phyloP scores from a whole-genome alignment of 2,329 filamentous ascomycete species.

The Myriangium duriaei region DNA sequence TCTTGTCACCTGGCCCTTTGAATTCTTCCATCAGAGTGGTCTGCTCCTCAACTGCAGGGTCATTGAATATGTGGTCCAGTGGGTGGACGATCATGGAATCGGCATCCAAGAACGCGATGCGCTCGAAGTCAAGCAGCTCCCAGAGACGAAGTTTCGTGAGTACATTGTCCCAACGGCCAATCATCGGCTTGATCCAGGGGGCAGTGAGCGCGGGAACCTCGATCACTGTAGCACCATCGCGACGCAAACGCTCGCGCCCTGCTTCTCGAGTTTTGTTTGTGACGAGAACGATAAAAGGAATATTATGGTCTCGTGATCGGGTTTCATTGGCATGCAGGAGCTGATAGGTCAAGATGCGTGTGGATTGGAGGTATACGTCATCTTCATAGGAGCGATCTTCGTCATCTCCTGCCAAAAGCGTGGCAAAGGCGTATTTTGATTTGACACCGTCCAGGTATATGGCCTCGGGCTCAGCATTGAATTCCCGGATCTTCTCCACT shows the following conservation, averaged over 20 bases:
- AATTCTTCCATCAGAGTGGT: constrained; percentile 13
- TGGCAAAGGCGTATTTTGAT: constrained; percentile 19
- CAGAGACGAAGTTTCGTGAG: constrained; percentile 29
- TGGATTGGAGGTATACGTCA: constrained; percentile 21
- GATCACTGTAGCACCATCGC: constrained; percentile 19
- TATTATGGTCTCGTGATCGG: constrained; percentile 13
- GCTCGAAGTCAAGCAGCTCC: constrained; percentile 26
- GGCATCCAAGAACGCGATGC: constrained; percentile 25
- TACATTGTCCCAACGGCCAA: constrained; percentile 23
- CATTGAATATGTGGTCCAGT: constrained; percentile 24
- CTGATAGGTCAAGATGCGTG: constrained; percentile 21
- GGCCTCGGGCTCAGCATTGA: constrained; percentile 1
- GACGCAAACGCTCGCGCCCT: constrained; percentile 18
- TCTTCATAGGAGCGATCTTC: constrained; percentile 15
- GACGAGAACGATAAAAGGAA: constrained; percentile 22
- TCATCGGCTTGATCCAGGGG: constrained; percentile 20
- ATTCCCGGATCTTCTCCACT: too few relatives aligned
- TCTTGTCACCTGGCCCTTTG: constrained; percentile 4
- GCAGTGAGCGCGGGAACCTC: constrained; percentile 18
- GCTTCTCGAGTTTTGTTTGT: constrained; percentile 16
- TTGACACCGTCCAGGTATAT: constrained; percentile 10
- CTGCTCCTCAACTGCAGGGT: constrained; percentile 19
- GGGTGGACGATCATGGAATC: constrained; percentile 21
- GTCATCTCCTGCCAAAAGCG: constrained; percentile 17
- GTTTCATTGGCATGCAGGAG: constrained; percentile 22